A percentile compares a stretch with the other conserved stretches of the same genome.
These are phyloP conservation scores for Vachellia collinsii DNA, from an alignment of 306 rosid genomes.

Conservation along the genomic window DNA sequence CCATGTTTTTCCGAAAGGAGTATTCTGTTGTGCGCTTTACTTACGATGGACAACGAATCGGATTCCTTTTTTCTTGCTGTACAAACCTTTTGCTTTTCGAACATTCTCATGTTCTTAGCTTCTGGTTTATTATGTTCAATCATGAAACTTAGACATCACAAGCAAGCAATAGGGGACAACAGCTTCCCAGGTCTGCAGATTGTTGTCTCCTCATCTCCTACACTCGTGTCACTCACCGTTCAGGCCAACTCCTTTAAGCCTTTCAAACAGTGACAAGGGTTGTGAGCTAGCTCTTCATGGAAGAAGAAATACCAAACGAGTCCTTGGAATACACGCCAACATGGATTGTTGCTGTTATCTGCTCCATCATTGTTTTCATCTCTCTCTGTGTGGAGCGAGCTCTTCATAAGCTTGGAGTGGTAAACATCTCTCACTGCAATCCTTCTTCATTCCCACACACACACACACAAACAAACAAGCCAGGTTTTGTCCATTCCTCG, in stretches of 20 bases:
- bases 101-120: conserved; percentile 52
- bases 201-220: conserved; percentile 27
- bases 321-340: conserved; percentile 86
- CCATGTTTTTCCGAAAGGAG: conserved; percentile 12
- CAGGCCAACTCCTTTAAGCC: neutral
- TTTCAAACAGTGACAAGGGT: neutral
- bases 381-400: conserved; percentile 73
- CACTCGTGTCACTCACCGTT: neutral
- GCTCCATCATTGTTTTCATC: conserved; percentile 73
- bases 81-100: conserved; percentile 38
- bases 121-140: conserved; percentile 1
- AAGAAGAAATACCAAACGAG: conserved; percentile 48
- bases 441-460: conserved; percentile 12
- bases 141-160: conserved; percentile 3
- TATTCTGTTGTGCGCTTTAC: conserved; percentile 31
- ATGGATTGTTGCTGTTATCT: conserved; percentile 87
- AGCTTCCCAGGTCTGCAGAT: conserved; percentile 23
- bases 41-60: conserved; percentile 40
- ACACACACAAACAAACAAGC: neutral
- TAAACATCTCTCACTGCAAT: conserved; percentile 28
- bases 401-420: conserved; percentile 85
- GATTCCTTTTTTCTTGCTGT: conserved; percentile 28
- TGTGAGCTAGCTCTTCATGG: conserved; percentile 41
- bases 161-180: neutral
- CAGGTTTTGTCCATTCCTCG: neutral